Evolutionary conservation across 208 protist species (phyloP), one percentile per base, ranked within the genome.

Genomic region (Zelonia costaricensis): DNA sequence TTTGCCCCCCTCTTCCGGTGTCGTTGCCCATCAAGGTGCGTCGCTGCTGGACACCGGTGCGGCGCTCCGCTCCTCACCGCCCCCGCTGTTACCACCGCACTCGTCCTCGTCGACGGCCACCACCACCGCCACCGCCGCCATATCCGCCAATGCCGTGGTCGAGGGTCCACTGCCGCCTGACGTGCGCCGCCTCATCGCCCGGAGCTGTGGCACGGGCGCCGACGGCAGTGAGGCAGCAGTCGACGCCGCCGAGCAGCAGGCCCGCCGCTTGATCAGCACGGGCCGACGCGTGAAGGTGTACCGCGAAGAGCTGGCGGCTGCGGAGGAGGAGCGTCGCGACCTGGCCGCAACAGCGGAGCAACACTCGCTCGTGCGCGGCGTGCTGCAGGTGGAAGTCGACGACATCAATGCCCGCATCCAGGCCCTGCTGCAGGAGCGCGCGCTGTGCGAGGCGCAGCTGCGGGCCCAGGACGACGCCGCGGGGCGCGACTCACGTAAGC

Each of bases 151-250:
- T 38, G 33, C 4, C 33, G 33, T 38, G 7, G 33, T 84, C 40
- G 86, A 93, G 54, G 86, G 86, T 10, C 86, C 86, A 20, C 64
- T 93, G 31, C 86, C 86, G 16, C 70, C 86, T 0, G 86, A 90
- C 33, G 78, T 93, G 48, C 86, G 86, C 15, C 69, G 72, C 43
- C 81, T 93, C 35, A 90, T 93, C 46, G 62, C 75, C 12, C 58
- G 53, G 27, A 65, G 61, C 36, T 92, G 86, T 52, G 16, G 44
- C 36, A 18, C 28, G 9, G 22, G 58, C 35, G 51, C 18, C 33
- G 25, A 9, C 9, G 25, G 49, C 36, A 33, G 44, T 42, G 51
- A 38, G 16, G 28, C 55, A 25, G 4, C 43, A 10, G 31, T 57
- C 10, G 88, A 90, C 15, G 65, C 78, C 15, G 81, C 81, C 1